Conservation (phyloP, 78 protist species). For the Planoprotostelium fungivorum region DNA sequence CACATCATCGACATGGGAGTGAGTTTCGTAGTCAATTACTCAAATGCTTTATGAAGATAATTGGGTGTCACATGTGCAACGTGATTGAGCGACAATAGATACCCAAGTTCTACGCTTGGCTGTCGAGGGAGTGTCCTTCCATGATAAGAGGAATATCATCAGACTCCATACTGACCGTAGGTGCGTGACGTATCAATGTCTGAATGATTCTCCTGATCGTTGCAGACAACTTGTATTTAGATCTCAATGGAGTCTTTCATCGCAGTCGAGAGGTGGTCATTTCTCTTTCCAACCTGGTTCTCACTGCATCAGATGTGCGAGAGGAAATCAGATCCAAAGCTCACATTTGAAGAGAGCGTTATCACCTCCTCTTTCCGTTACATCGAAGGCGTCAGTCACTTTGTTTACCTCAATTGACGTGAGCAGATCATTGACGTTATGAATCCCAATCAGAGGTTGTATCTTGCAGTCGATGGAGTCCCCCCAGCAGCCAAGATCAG, state of each 20-base stretch:
- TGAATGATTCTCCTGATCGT: too few species aligned
- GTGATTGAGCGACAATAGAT: too few species aligned
- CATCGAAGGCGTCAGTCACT: neutral
- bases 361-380: neutral
- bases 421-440: conserved; percentile 6
- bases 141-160: too few species aligned
- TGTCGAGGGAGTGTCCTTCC: too few species aligned
- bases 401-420: neutral
- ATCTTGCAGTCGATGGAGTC: conserved; percentile 33
- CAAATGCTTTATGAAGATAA: too few species aligned
- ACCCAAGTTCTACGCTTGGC: too few species aligned
- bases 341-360: neutral
- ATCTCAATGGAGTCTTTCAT: conserved; percentile 23
- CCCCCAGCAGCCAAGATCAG: neutral
- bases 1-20: too few species aligned
- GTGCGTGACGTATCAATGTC: too few species aligned
- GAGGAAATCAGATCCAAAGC: neutral
- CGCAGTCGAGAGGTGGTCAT: conserved; percentile 1
- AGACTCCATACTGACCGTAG: too few species aligned
- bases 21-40: too few species aligned
- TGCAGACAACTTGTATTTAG: conserved; percentile 13
- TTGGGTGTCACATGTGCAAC: too few species aligned
- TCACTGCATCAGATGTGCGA: neutral
- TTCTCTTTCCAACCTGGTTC: neutral
- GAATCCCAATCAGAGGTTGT: conserved; percentile 19